A percentile compares a stretch with the other conserved stretches of the same genome.
phyloP scores from a whole-genome alignment of 192 early-diverging fungal genomes.

The Kickxella alabastrina region DNA sequence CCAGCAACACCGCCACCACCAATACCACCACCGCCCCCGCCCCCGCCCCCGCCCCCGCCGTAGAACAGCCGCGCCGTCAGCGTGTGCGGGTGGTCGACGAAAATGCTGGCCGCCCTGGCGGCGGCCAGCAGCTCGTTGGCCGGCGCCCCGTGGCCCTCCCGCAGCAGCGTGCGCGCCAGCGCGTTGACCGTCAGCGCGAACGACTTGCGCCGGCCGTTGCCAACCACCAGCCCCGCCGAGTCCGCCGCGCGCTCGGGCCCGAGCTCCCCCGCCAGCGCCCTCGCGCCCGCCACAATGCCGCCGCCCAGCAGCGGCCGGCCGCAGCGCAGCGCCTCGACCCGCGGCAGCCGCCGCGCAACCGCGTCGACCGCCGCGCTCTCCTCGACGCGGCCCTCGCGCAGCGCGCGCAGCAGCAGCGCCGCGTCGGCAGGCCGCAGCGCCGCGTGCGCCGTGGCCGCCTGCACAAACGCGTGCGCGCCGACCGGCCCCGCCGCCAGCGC shows the following conservation, averaged over 20 bases:
- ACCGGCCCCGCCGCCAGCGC: constrained; percentile 22
- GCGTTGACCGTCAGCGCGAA: constrained; percentile 19
- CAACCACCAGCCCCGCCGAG: not conserved
- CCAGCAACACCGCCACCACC: too few relatives aligned
- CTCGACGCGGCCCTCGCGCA: constrained; percentile 21
- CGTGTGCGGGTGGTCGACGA: constrained; percentile 3
- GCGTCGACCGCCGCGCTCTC: constrained; percentile 31
- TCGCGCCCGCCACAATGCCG: not conserved
- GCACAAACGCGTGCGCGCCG: not conserved
- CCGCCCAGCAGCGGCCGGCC: constrained; percentile 20
- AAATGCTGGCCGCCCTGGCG: constrained; percentile 13
- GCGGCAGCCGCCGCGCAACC: constrained; percentile 32
- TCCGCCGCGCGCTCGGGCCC: not conserved
- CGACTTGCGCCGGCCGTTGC: constrained; percentile 11
- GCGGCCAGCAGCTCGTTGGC: constrained; percentile 14
- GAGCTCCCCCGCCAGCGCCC: not conserved
- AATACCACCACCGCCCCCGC: too few relatives aligned
- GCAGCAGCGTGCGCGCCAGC: constrained; percentile 18
- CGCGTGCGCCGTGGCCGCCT: constrained; percentile 3
- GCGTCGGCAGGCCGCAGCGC: constrained; percentile 30
- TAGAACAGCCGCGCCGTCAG: constrained; percentile 12
- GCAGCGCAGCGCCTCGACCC: constrained; percentile 4
- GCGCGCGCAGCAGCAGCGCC: constrained; percentile 26
- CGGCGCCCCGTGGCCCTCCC: constrained; percentile 8
- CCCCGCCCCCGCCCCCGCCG: too few relatives aligned